Evolutionary conservation across 2,329 filamentous ascomycete species (phyloP).

Genomic region (Coniochaeta hoffmannii): DNA sequence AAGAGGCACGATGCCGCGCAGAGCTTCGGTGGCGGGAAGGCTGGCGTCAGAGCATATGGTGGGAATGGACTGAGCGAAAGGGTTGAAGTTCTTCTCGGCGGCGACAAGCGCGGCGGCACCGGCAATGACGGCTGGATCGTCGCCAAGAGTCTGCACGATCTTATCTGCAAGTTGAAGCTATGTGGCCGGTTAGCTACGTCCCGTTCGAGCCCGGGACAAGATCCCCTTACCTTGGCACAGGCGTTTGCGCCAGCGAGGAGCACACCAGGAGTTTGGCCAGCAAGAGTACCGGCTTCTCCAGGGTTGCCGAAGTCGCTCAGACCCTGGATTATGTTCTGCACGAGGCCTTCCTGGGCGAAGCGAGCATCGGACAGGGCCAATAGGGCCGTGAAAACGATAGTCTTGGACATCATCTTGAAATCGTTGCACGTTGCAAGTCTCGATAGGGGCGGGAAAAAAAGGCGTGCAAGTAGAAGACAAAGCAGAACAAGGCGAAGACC

Average conservation of each 20-base stretch:
- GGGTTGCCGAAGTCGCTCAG: slow-evolving; percentile 45
- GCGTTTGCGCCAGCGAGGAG: slow-evolving; percentile 57
- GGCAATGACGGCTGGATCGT: slow-evolving; percentile 47
- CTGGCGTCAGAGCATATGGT: slow-evolving; percentile 53
- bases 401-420: background rate
- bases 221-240: slow-evolving; percentile 45
- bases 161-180: slow-evolving; percentile 54
- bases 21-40: slow-evolving; percentile 50
- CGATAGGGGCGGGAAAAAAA: background rate
- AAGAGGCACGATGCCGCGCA: slow-evolving; percentile 56
- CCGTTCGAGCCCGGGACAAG: background rate
- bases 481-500: slow-evolving; percentile 1
- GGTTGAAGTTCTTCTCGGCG: slow-evolving; percentile 66
- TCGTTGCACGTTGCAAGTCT: background rate
- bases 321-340: slow-evolving; percentile 44
- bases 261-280: slow-evolving; percentile 51
- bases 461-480: background rate
- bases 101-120: slow-evolving; percentile 59
- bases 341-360: slow-evolving; percentile 56
- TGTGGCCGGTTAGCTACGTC: slow-evolving; percentile 10
- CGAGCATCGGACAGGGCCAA: slow-evolving; percentile 31
- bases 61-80: slow-evolving; percentile 47
- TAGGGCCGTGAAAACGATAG: background rate
- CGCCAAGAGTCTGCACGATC: slow-evolving; percentile 55
- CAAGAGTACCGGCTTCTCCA: slow-evolving; percentile 55